Conservation (phyloP, 2,329 filamentous ascomycete genomes). For the Huntiella moniliformis region DNA sequence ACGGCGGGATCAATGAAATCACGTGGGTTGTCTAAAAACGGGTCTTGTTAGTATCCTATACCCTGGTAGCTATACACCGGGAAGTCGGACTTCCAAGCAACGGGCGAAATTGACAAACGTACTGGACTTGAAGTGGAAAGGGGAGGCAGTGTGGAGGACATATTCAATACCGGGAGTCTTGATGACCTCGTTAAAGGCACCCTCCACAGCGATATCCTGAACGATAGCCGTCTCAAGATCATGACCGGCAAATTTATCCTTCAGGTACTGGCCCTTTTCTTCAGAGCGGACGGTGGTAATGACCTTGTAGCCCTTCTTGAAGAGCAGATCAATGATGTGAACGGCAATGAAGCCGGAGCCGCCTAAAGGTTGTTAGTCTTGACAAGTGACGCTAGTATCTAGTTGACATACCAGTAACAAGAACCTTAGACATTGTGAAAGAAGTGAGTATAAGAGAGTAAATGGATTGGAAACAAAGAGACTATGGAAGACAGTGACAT, state of each 20-base stretch:
- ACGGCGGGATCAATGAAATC: conserved; percentile 41
- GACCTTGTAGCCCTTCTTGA: conserved; percentile 30
- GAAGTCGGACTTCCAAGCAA: not conserved
- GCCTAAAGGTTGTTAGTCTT: conserved; percentile 17
- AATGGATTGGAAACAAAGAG: too few species aligned
- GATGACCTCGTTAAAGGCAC: conserved; percentile 50
- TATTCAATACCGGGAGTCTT: conserved; percentile 24
- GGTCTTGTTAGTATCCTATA: too few species aligned
- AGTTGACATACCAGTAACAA: conserved; percentile 24
- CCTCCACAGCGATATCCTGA: conserved; percentile 53
- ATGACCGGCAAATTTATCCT: conserved; percentile 27
- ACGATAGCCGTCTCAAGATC: conserved; percentile 41
- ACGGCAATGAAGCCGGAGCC: conserved; percentile 36
- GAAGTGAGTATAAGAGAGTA: not conserved
- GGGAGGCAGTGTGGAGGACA: conserved; percentile 42
- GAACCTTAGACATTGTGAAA: conserved; percentile 26
- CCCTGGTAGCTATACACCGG: not conserved
- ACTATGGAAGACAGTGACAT: too few species aligned
- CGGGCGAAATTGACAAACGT: conserved; percentile 10
- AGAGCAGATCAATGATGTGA: conserved; percentile 35
- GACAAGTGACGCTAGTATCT: not conserved
- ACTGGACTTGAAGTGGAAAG: conserved; percentile 36
- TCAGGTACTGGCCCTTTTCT: conserved; percentile 33
- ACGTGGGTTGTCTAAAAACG: conserved; percentile 23
- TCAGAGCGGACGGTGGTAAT: conserved; percentile 37